phyloP scores from a whole-genome alignment of 2,329 filamentous ascomycete species.

The Xylaria sp. region DNA sequence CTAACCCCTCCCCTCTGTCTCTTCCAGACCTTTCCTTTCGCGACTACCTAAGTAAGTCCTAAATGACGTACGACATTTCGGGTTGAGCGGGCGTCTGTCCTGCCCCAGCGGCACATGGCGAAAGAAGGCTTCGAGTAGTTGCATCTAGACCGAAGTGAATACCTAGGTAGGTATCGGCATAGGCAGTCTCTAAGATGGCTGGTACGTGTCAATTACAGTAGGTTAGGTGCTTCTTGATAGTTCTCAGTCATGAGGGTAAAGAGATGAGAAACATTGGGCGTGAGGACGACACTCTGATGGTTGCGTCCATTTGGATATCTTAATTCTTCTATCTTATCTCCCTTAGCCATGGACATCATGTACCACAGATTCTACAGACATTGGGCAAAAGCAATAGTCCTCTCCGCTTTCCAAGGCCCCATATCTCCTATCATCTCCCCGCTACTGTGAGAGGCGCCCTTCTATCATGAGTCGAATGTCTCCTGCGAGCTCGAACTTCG shows the following conservation, averaged over 20 bases:
- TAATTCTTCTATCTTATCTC: slow-evolving; percentile 11
- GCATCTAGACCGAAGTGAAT: no score
- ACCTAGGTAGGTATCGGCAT: not conserved
- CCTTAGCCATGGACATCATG: slow-evolving; percentile 17
- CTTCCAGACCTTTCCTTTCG: slow-evolving; percentile 10
- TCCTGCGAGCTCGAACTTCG: not conserved
- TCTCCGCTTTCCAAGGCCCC: slow-evolving; percentile 24
- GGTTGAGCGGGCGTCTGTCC: not conserved
- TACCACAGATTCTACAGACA: slow-evolving; percentile 1
- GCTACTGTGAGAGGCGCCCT: not conserved
- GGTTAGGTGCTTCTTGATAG: no score
- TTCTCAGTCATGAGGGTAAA: not conserved
- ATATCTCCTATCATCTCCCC: slow-evolving; percentile 7
- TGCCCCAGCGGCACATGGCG: no score
- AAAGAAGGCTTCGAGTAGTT: no score
- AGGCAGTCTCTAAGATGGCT: no score
- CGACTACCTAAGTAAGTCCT: not conserved
- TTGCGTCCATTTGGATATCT: slow-evolving; percentile 19
- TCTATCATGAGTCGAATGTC: slow-evolving; percentile 2
- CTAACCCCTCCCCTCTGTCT: no score
- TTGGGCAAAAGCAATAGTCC: slow-evolving; percentile 18
- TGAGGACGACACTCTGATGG: not conserved
- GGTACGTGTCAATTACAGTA: no score
- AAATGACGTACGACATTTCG: slow-evolving; percentile 18
- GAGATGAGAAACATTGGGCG: no score